Conservation (phyloP, 2,329 filamentous ascomycete species). For the Colletotrichum lentis region DNA sequence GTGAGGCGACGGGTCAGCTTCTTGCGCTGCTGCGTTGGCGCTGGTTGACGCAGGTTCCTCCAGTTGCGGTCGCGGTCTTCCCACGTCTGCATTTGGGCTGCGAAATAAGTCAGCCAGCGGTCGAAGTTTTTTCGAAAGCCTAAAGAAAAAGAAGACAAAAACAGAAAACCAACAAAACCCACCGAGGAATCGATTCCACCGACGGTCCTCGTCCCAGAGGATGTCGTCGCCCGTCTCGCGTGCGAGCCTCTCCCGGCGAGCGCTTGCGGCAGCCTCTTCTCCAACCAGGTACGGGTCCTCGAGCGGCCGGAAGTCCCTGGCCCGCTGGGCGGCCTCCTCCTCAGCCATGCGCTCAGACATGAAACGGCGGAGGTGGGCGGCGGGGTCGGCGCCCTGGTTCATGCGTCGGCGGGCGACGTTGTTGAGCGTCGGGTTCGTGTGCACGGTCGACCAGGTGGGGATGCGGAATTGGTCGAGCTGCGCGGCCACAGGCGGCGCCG, state of each 20-base stretch:
- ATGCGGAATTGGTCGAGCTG: constrained; percentile 63
- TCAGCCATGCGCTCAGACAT: constrained; percentile 51
- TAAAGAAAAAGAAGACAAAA: too few species aligned
- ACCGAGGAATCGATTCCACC: constrained; percentile 70
- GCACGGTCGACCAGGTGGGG: constrained; percentile 65
- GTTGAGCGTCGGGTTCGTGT: constrained; percentile 66
- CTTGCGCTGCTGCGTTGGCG: constrained; percentile 47
- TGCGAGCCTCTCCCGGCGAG: constrained; percentile 65
- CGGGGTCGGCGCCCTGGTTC: constrained; percentile 45
- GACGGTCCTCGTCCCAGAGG: constrained; percentile 63
- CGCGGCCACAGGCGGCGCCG: constrained; percentile 44
- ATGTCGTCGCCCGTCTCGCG: constrained; percentile 64
- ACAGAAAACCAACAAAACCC: constrained; percentile 43
- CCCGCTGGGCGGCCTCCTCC: constrained; percentile 45
- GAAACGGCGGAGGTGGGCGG: constrained; percentile 45
- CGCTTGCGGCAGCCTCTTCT: constrained; percentile 67
- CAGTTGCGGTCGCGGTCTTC: constrained; percentile 61
- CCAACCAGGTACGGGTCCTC: constrained; percentile 75
- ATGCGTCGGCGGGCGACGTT: constrained; percentile 71
- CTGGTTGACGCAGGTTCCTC: constrained; percentile 53
- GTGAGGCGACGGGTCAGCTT: constrained; percentile 54
- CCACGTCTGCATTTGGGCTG: constrained; percentile 60
- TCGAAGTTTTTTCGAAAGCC: too few species aligned
- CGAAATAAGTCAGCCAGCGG: neutral
- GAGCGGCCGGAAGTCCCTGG: constrained; percentile 54